Conservation (phyloP, 371 early-diverging fungal genomes). For the Batkoa obscura region DNA sequence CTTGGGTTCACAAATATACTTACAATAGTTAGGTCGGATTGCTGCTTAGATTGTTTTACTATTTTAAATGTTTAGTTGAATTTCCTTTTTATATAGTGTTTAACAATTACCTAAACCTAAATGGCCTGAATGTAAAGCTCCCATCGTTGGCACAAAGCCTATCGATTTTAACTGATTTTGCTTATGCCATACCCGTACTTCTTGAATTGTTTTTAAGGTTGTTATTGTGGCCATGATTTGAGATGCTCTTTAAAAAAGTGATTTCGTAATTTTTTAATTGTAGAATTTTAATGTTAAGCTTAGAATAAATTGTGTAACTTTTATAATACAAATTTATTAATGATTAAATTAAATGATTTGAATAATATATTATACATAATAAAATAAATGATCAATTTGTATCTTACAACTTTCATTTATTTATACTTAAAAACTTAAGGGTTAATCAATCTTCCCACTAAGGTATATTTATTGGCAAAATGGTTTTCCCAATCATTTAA, state of each 20-base stretch:
- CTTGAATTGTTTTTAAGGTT: slow-evolving; percentile 3
- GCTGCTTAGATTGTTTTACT: slow-evolving; percentile 33
- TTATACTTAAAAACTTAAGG: slow-evolving; percentile 9
- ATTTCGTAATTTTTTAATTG: too few relatives aligned
- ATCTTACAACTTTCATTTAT: too few relatives aligned
- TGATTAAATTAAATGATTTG: too few relatives aligned
- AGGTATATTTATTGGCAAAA: slow-evolving; percentile 51
- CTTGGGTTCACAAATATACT: slow-evolving; percentile 94
- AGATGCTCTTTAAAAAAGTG: too few relatives aligned
- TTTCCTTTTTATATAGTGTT: not conserved
- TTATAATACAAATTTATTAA: too few relatives aligned
- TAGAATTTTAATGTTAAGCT: too few relatives aligned
- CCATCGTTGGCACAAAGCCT: slow-evolving; percentile 77
- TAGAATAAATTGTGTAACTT: too few relatives aligned
- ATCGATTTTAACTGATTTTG: slow-evolving; percentile 24
- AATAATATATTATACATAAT: too few relatives aligned
- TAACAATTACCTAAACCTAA: slow-evolving; percentile 37
- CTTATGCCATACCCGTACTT: slow-evolving; percentile 33
- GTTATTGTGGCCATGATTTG: too few relatives aligned
- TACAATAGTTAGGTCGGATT: slow-evolving; percentile 54
- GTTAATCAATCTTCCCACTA: slow-evolving; percentile 52
- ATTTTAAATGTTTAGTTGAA: not conserved
- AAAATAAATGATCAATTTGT: too few relatives aligned
- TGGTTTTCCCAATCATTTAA: slow-evolving; percentile 56
- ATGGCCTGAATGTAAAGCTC: slow-evolving; percentile 83